Evolutionary conservation across 1,284 basidiomycete species (phyloP).

Genomic region (Fomitopsis schrenkii): DNA sequence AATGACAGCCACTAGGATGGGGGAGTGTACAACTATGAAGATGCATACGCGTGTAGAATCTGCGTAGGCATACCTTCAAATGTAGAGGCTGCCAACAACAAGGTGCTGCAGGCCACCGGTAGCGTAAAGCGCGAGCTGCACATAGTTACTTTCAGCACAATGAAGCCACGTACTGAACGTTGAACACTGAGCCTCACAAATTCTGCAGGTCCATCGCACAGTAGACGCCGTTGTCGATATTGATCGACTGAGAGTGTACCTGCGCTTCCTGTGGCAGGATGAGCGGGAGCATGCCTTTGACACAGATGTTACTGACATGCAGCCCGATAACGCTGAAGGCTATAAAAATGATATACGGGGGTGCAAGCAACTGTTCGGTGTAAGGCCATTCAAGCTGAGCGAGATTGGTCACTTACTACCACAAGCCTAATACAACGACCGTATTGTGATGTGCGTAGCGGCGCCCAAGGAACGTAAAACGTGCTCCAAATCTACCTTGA

Average conservation of each 20-base stretch:
- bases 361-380: slow-evolving; percentile 31
- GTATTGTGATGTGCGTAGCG: slow-evolving; percentile 5
- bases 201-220: slow-evolving; percentile 35
- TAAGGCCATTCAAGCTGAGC: neutral
- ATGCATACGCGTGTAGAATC: too few relatives aligned
- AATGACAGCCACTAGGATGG: slow-evolving; percentile 29
- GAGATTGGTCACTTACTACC: slow-evolving; percentile 3
- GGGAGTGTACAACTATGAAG: too few relatives aligned
- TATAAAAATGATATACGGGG: slow-evolving; percentile 34
- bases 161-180: slow-evolving; percentile 15
- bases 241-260: slow-evolving; percentile 27
- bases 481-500: slow-evolving; percentile 36
- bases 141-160: slow-evolving; percentile 11
- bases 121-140: slow-evolving; percentile 33
- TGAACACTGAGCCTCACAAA: slow-evolving; percentile 28
- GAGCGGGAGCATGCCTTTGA: neutral
- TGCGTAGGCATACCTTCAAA: slow-evolving; percentile 37
- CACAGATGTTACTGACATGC: slow-evolving; percentile 17
- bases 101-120: slow-evolving; percentile 41
- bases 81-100: slow-evolving; percentile 35
- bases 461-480: slow-evolving; percentile 23
- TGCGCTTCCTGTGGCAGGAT: neutral
- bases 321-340: slow-evolving; percentile 15
- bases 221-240: slow-evolving; percentile 42
- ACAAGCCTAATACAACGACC: slow-evolving; percentile 12